phyloP scores from a whole-genome alignment of 352 stramenopile genomes.

The Phytophthora quininea region DNA sequence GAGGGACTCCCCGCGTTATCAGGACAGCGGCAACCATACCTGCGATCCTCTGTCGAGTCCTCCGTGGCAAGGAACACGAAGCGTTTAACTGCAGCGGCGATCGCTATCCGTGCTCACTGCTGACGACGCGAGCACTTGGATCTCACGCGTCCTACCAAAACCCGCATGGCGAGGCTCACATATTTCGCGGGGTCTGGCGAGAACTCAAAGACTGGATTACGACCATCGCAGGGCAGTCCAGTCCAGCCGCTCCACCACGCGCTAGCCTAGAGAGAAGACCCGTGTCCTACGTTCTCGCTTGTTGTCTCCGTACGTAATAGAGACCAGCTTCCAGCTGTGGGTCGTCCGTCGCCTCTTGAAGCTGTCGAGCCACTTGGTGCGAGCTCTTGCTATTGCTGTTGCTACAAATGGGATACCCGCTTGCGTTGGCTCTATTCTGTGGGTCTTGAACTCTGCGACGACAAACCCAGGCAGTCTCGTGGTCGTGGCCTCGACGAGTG shows the following conservation, averaged over 20 bases:
- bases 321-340: not conserved
- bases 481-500: not conserved
- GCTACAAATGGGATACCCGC: not conserved
- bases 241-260: not conserved
- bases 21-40: slow-evolving; percentile 25
- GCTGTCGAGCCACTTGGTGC: slow-evolving; percentile 3
- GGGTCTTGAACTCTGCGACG: too few species aligned
- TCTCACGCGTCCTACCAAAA: not conserved
- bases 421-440: slow-evolving; percentile 25
- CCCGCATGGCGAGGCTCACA: not conserved
- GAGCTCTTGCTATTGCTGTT: not conserved
- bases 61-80: not conserved
- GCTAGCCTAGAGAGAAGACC: not conserved
- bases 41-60: slow-evolving; percentile 30
- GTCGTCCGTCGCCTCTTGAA: slow-evolving; percentile 11
- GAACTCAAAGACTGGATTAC: not conserved
- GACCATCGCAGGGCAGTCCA: not conserved
- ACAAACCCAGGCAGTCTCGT: not conserved
- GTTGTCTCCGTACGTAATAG: slow-evolving; percentile 1
- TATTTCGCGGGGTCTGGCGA: not conserved
- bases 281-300: not conserved
- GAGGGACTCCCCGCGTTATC: slow-evolving; percentile 10
- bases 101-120: not conserved
- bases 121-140: not conserved
- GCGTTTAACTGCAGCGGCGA: not conserved